Conservation (phyloP, 805 yeast genomes). For the Kodamaea hsintzibuensis region DNA sequence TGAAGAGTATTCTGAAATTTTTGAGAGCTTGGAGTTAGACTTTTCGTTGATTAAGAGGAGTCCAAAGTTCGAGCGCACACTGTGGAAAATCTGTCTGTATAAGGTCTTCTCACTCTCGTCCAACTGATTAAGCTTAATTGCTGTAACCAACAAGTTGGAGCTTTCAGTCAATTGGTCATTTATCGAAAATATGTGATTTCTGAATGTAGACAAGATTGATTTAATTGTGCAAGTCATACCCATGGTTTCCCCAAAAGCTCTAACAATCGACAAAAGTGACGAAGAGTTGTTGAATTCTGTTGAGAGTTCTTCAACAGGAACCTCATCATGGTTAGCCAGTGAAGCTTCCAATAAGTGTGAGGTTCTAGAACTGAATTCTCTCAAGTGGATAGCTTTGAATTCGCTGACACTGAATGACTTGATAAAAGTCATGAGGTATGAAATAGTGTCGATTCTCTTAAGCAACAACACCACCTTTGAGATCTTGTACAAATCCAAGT, state of each 20-base stretch:
- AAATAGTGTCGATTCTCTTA: slow-evolving; percentile 32
- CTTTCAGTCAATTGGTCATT: slow-evolving; percentile 31
- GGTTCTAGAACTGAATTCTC: slow-evolving; percentile 65
- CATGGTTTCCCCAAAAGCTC: slow-evolving; percentile 33
- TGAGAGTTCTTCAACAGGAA: slow-evolving; percentile 18
- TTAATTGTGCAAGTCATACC: slow-evolving; percentile 27
- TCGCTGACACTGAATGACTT: slow-evolving; percentile 28
- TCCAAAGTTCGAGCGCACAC: slow-evolving; percentile 33
- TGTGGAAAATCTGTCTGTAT: slow-evolving; percentile 27
- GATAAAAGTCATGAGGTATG: slow-evolving; percentile 35
- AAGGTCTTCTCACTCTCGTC: slow-evolving; percentile 23
- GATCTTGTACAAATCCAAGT: slow-evolving; percentile 21
- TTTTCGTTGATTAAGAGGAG: slow-evolving; percentile 27
- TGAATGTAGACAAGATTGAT: slow-evolving; percentile 33
- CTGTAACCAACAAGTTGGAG: slow-evolving; percentile 28
- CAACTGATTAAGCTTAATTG: slow-evolving; percentile 20
- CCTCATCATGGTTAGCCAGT: slow-evolving; percentile 24
- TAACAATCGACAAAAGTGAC: slow-evolving; percentile 36
- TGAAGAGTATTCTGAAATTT: slow-evolving; percentile 6
- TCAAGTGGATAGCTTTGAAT: slow-evolving; percentile 54
- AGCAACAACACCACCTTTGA: slow-evolving; percentile 30
- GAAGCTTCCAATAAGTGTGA: slow-evolving; percentile 72
- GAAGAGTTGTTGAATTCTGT: slow-evolving; percentile 29
- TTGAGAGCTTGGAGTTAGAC: neutral
- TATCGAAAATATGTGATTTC: slow-evolving; percentile 29